phyloP scores from a whole-genome alignment of 1,284 basidiomycete genomes.

The Sanghuangporus weigelae region DNA sequence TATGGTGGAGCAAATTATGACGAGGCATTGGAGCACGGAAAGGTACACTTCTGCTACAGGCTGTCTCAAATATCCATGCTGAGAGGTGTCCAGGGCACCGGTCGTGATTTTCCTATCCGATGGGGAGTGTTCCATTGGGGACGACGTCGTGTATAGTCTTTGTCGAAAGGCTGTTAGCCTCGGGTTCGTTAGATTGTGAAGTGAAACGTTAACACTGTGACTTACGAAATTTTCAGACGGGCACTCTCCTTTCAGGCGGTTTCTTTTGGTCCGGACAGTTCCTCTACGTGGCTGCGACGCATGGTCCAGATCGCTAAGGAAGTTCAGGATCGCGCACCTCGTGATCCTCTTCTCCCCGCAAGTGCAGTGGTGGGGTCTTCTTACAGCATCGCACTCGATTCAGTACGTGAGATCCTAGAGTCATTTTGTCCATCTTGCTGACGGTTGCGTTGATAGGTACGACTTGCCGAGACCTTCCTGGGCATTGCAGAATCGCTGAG shows the following conservation, averaged over 20 bases:
- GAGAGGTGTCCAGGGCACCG: constrained; percentile 35
- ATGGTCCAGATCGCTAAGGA: constrained; percentile 52
- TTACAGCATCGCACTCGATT: constrained; percentile 49
- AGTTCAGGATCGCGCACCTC: constrained; percentile 42
- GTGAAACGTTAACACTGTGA: neutral
- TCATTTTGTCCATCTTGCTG: no score
- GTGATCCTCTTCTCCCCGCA: constrained; percentile 36
- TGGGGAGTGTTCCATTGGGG: constrained; percentile 41
- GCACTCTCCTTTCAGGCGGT: constrained; percentile 56
- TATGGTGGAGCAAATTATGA: constrained; percentile 37
- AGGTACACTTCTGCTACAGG: constrained; percentile 30
- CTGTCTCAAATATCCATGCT: neutral
- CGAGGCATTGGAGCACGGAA: constrained; percentile 49
- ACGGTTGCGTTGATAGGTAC: constrained; percentile 32
- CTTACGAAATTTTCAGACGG: constrained; percentile 33
- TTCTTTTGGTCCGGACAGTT: constrained; percentile 44
- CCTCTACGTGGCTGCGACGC: constrained; percentile 33
- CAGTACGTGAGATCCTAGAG: constrained; percentile 29
- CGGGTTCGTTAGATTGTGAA: constrained; percentile 34
- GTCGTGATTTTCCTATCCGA: constrained; percentile 65
- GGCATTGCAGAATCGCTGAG: constrained; percentile 53
- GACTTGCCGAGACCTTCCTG: constrained; percentile 57
- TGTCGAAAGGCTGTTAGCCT: constrained; percentile 41
- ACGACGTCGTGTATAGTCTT: constrained; percentile 39
- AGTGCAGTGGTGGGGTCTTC: constrained; percentile 40